These are phyloP conservation scores for Ophiosphaerella narmari DNA, from an alignment of 2,329 filamentous ascomycete genomes.

Conservation along the genomic window DNA sequence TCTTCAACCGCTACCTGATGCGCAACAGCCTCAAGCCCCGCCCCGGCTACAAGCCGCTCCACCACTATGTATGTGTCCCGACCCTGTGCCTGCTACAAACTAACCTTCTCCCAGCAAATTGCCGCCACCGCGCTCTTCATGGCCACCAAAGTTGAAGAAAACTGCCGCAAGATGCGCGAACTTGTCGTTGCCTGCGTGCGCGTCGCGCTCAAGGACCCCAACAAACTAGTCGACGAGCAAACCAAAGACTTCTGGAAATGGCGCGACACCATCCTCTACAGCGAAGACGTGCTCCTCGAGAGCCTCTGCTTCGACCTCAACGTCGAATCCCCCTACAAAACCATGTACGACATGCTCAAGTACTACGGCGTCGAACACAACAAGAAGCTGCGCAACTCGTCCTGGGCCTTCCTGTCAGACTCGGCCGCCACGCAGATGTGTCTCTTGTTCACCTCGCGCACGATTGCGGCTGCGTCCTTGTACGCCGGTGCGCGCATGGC, in stretches of 20 bases:
- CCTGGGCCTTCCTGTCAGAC: constrained; percentile 95
- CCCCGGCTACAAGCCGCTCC: constrained; percentile 70
- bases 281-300: constrained; percentile 92
- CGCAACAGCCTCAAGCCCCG: constrained; percentile 78
- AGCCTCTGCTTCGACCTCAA: constrained; percentile 92
- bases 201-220: constrained; percentile 91
- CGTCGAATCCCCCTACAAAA: constrained; percentile 83
- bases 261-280: constrained; percentile 89
- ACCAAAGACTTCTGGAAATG: constrained; percentile 98
- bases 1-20: constrained; percentile 97
- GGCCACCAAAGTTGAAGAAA: constrained; percentile 96
- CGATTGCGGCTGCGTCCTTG: constrained; percentile 82
- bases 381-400: constrained; percentile 79
- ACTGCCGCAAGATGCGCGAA: constrained; percentile 93
- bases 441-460: constrained; percentile 75
- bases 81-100: no score
- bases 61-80: constrained; percentile 69
- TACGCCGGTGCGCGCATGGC: constrained; percentile 84
- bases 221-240: constrained; percentile 90
- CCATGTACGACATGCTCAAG: constrained; percentile 79
- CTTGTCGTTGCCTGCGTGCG: constrained; percentile 92
- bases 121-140: constrained; percentile 91
- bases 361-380: constrained; percentile 76
- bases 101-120: constrained; percentile 61
- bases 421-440: constrained; percentile 83